Evolutionary conservation across 345 rosid genomes (phyloP).

Genomic region (Kernera saxatilis): DNA sequence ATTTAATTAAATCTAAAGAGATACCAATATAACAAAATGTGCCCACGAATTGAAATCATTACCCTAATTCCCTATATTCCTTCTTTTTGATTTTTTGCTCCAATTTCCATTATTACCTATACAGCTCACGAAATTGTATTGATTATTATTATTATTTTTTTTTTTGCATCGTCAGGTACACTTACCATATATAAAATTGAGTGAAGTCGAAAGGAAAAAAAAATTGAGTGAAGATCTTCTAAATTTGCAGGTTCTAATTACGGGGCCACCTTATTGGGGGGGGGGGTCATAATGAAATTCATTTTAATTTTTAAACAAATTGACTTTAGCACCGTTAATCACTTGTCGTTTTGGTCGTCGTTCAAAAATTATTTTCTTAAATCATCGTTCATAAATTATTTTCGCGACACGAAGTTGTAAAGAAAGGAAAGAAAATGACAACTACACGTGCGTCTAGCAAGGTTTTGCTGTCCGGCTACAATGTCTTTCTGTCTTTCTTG

Average conservation of each 20-base stretch:
- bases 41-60: constrained; percentile 34
- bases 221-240: not conserved
- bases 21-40: constrained; percentile 17
- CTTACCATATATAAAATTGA: not conserved
- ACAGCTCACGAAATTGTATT: not conserved
- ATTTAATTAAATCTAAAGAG: constrained; percentile 1
- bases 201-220: not conserved
- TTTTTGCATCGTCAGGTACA: not conserved
- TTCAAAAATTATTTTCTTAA: not conserved
- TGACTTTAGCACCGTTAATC: not conserved
- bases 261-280: not conserved
- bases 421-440: constrained; percentile 8
- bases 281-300: not conserved
- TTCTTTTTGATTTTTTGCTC: not conserved
- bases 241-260: constrained; percentile 3
- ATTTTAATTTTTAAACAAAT: not conserved
- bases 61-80: constrained; percentile 11
- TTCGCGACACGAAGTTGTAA: not conserved
- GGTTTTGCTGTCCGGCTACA: constrained; percentile 17
- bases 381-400: not conserved
- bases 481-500: not conserved
- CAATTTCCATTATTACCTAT: constrained; percentile 18
- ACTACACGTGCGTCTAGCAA: constrained; percentile 30
- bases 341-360: constrained; percentile 9
- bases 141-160: not conserved